A percentile compares a stretch with the other conserved stretches of the same genome.
phyloP scores from a whole-genome alignment of 148 eudicot genomes.

The Rhododendron kiyosumense region DNA sequence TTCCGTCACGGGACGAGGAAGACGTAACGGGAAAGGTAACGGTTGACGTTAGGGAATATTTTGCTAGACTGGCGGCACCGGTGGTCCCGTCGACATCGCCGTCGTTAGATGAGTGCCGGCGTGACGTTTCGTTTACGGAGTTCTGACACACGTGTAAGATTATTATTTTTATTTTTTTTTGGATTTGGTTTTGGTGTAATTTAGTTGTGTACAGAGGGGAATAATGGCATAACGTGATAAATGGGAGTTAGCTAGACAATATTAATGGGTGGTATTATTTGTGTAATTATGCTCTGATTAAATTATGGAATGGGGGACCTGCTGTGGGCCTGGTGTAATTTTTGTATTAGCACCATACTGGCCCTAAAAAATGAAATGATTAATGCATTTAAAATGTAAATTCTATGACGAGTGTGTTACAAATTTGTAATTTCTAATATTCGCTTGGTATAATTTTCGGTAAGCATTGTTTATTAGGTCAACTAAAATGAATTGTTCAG shows the following conservation, averaged over 20 bases:
- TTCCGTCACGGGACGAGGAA: conserved; percentile 36
- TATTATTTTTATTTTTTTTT: not conserved
- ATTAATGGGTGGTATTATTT: not conserved
- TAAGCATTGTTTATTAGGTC: too few relatives aligned
- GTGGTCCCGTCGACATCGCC: conserved; percentile 27
- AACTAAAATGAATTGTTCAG: not conserved
- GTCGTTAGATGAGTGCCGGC: conserved; percentile 18
- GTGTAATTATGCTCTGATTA: not conserved
- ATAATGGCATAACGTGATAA: conserved; percentile 17
- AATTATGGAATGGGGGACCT: not conserved
- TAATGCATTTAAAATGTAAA: not conserved
- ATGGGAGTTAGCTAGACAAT: not conserved
- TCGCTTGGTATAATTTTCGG: not conserved
- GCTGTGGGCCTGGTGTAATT: not conserved
- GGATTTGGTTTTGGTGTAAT: not conserved
- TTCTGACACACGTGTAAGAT: conserved; percentile 28
- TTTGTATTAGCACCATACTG: not conserved
- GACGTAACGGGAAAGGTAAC: conserved; percentile 4
- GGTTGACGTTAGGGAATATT: conserved; percentile 48
- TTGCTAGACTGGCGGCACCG: conserved; percentile 30
- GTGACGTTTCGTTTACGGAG: conserved; percentile 38
- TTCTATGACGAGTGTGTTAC: not conserved
- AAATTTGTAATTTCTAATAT: not conserved
- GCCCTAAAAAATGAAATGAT: not conserved
- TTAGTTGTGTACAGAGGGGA: conserved; percentile 21